Evolutionary conservation across 1,284 basidiomycete genomes (phyloP), one percentile per base, ranked within the genome.

Genomic region (Irpex lacteus): DNA sequence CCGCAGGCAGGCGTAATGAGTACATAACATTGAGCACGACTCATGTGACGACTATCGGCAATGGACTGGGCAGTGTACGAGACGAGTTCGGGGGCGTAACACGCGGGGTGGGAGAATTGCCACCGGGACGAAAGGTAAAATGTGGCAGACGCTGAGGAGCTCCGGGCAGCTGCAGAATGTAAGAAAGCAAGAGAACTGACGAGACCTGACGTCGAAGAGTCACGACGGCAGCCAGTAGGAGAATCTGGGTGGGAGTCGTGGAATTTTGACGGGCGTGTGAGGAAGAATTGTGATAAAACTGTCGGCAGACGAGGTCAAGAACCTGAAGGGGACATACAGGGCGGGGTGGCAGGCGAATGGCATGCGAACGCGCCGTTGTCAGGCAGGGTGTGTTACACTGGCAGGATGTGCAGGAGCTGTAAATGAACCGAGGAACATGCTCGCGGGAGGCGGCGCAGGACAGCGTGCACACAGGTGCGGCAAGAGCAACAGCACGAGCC

Each of bases 331-430:
- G 26, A 26, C 26, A 26, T 26, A 26, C 26, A 26, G 26, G 26
- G 26, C 26, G 26, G 26, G 26, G 26, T 26, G 26, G 26, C 26
- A 26, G 26, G 26, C 26, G 4, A 26, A 26, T 26, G 26, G 26
- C 26, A 26, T 26, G 26, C 26, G 26, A 26, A 26, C 26, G 26
- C 26, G 26, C 26, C 15, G 40, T 44, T 44, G 40, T 44, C 40
- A 44, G 40, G 40, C 11, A 44, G 40, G 40, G 15, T 9, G 40
- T 44, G 40, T 15, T 15, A 11, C 40, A 44, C 40, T 44, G 40
- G 40, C 47, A 53, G 60, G 55, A 60, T 26, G 60, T 18, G 60
- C 34, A 38, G 15, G 40, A 60, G 40, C 32, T 9, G 36, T 57
- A 34, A 26, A 44, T 34, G 37, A 50, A 49, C 26, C 59, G 18